Conservation (phyloP, 1,284 basidiomycete genomes). For the Rugiboletus extremiorientalis region DNA sequence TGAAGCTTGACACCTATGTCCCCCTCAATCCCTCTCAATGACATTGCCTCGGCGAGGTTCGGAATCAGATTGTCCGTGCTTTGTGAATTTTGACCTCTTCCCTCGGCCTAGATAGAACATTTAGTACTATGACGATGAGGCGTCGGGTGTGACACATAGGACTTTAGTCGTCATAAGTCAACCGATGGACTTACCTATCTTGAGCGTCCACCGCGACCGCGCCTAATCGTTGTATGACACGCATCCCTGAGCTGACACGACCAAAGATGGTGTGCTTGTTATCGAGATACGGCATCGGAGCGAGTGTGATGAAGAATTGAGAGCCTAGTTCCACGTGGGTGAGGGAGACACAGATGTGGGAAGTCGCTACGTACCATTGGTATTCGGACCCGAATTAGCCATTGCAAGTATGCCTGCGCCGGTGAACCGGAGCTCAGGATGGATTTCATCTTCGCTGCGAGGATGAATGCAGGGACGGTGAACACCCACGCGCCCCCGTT, state of each 20-base stretch:
- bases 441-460: conserved; percentile 78
- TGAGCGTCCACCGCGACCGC: conserved; percentile 78
- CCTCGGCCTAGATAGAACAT: conserved; percentile 51
- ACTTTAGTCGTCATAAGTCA: too few relatives aligned
- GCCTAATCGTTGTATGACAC: conserved; percentile 80
- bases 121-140: too few relatives aligned
- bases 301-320: conserved; percentile 91
- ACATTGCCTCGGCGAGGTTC: neutral
- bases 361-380: conserved; percentile 65
- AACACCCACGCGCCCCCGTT: neutral
- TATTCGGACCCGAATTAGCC: conserved; percentile 95
- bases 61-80: conserved; percentile 43
- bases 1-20: neutral
- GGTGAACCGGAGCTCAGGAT: conserved; percentile 87
- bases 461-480: neutral
- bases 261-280: conserved; percentile 96
- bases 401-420: conserved; percentile 96
- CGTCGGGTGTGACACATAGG: too few relatives aligned
- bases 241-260: conserved; percentile 83
- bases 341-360: neutral
- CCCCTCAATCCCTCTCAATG: neutral
- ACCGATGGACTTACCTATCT: conserved; percentile 56
- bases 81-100: conserved; percentile 84
- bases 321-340: conserved; percentile 53
- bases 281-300: conserved; percentile 89